Evolutionary conservation across 2,329 filamentous ascomycete genomes (phyloP), one percentile per base, ranked within the genome.

Genomic region (Biscogniauxia marginata): DNA sequence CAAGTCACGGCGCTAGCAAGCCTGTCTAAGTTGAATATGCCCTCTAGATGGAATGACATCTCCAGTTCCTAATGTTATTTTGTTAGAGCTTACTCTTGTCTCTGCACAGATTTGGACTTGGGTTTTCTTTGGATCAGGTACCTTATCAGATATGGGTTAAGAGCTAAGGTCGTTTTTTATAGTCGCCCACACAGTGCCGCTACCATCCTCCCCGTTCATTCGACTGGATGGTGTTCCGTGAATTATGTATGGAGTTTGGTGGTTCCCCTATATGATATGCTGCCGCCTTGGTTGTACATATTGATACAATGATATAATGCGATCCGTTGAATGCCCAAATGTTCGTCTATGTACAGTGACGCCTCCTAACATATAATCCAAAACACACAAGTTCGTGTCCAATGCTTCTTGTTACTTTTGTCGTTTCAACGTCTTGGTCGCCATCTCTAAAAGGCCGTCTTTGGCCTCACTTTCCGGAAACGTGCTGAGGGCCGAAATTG

Each of bases 381-480:
- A 30, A 9, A 30, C 25, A 30, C 25, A 30, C 3, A 8, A 30
- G 25, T 30, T 39, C n/a, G 64, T 9, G 54, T 61, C 48, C 61
- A 60, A 55, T 48, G 47, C 3, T 46, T 46, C 22, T 30, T 56
- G 60, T 70, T 80, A 98, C 75, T 96, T 97, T 72, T 91, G 83
- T 68, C 93, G 84, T 75, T 91, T 88, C 78, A 96, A 85, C 16
- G 93, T 92, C 79, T 96, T 97, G 66, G 88, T 84, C 64, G 92
- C 96, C 91, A 98, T 97, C 69, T 97, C 91, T 47, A 96, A 79
- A 44, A 99, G 79, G 0, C 93, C 93, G 24, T 89, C 84, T 78
- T 96, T 98, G 56, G 95, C 95, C 63, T 98, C 93, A 71, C 92
- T 93, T n/a, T 93, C 88, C 6, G 95, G 95, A 74, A 99, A 96